Conservation (phyloP, 352 stramenopile genomes). For the Vaucheria bursata region DNA sequence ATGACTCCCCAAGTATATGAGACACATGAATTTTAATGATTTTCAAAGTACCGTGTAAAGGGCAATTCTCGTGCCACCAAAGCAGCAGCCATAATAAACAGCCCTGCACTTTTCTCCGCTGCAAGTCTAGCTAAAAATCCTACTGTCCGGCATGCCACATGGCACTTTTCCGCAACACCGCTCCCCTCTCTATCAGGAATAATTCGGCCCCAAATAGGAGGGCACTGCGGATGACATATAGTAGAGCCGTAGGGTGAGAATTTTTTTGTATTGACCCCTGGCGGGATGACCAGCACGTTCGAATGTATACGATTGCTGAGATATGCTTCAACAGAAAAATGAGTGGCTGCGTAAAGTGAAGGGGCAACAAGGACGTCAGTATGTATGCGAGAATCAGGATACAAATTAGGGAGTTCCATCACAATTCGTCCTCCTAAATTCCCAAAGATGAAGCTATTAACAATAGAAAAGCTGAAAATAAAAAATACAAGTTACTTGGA, state of each 20-base stretch:
- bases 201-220: not conserved
- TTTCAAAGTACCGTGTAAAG: constrained; percentile 1
- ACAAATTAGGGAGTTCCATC: constrained; percentile 45
- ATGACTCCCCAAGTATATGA: too few species aligned
- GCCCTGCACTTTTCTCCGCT: constrained; percentile 37
- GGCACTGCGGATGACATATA: not conserved
- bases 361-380: constrained; percentile 18
- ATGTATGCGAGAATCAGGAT: constrained; percentile 11
- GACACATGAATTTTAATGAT: too few species aligned
- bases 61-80: not conserved
- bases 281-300: not conserved
- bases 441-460: not conserved
- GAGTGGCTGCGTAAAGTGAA: constrained; percentile 24
- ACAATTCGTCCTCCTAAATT: not conserved
- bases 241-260: not conserved
- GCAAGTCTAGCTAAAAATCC: constrained; percentile 45
- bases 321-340: constrained; percentile 9
- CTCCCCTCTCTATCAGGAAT: not conserved
- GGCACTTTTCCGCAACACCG: not conserved
- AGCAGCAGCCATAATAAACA: constrained; percentile 36
- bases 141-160: constrained; percentile 11
- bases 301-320: not conserved
- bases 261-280: not conserved
- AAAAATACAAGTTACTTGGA: too few species aligned
- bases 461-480: too few species aligned